Percentiles rank a stretch among this genome's conserved stretches.
phyloP scores from a whole-genome alignment of 306 rosid species.

The Pyrus communis region DNA sequence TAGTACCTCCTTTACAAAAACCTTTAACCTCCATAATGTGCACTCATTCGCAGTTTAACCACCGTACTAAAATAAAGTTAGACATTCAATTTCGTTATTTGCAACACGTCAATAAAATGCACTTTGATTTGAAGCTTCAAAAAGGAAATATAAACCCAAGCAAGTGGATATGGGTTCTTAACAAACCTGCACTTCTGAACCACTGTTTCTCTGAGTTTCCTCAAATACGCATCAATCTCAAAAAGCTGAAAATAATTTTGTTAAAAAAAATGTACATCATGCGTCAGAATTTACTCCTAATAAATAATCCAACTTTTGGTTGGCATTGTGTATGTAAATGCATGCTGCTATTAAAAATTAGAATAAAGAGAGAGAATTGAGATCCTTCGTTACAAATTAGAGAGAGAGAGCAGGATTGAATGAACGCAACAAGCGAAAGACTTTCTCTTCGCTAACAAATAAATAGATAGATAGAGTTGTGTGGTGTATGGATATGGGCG shows the following conservation, averaged over 20 bases:
- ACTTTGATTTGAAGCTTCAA: background rate
- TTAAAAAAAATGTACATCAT: background rate
- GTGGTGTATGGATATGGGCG: background rate
- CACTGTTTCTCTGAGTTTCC: constrained; percentile 58
- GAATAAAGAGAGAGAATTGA: background rate
- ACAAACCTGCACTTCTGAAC: constrained; percentile 78
- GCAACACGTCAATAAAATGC: background rate
- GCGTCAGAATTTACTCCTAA: background rate
- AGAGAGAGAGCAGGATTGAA: background rate
- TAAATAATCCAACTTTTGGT: constrained; percentile 5
- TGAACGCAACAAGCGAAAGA: background rate
- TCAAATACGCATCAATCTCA: constrained; percentile 54
- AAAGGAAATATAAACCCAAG: background rate
- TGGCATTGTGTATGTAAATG: background rate
- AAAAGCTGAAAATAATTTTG: constrained; percentile 41
- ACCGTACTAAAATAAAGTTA: background rate
- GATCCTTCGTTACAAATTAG: background rate
- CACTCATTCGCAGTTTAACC: constrained; percentile 18
- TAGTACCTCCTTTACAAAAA: constrained; percentile 38
- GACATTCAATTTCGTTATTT: background rate
- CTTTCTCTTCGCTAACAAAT: background rate
- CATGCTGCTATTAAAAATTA: background rate
- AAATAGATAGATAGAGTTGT: background rate
- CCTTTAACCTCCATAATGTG: constrained; percentile 52
- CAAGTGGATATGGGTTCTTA: background rate